Evolutionary conservation across 2,329 filamentous ascomycete genomes (phyloP).

Genomic region (Ophiocordyceps polyrhachis-furcata): DNA sequence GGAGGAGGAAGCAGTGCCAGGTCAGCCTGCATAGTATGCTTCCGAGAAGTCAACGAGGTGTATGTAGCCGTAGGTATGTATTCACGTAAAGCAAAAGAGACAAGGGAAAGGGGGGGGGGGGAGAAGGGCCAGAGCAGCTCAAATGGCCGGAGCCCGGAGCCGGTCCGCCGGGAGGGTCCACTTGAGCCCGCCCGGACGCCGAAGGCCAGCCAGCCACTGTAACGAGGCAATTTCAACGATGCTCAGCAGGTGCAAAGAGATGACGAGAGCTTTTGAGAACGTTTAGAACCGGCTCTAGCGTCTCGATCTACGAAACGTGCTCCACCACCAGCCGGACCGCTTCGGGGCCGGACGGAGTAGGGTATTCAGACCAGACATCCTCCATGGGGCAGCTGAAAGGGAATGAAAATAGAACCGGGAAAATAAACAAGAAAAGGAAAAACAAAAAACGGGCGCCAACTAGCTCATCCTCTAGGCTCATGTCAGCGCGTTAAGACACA

Average conservation of each 20-base stretch:
- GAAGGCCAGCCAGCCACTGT: background rate
- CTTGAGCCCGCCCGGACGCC: background rate
- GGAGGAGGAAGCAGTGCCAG: too few species aligned
- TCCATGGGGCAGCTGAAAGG: background rate
- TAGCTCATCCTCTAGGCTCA: background rate
- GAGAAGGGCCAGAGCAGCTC: too few species aligned
- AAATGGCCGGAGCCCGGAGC: background rate
- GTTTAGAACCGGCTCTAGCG: slow-evolving; percentile 2
- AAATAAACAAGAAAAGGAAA: background rate
- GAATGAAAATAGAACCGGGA: background rate
- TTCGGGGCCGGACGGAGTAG: background rate
- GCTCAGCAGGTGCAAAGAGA: background rate
- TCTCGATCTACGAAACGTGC: background rate
- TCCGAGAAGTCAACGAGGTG: too few species aligned
- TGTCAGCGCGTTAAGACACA: background rate
- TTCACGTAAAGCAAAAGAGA: too few species aligned
- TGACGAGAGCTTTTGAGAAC: slow-evolving; percentile 4
- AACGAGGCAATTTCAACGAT: background rate
- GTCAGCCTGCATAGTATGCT: too few species aligned
- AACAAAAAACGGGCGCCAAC: background rate
- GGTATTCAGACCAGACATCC: background rate
- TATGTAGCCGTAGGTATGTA: too few species aligned
- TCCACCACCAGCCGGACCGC: background rate
- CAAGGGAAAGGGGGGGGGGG: too few species aligned
- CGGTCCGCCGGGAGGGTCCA: background rate